Evolutionary conservation across 2,329 filamentous ascomycete genomes (phyloP), one percentile per base, ranked within the genome.

Genomic region (Stagonosporopsis cucurbitacearum): DNA sequence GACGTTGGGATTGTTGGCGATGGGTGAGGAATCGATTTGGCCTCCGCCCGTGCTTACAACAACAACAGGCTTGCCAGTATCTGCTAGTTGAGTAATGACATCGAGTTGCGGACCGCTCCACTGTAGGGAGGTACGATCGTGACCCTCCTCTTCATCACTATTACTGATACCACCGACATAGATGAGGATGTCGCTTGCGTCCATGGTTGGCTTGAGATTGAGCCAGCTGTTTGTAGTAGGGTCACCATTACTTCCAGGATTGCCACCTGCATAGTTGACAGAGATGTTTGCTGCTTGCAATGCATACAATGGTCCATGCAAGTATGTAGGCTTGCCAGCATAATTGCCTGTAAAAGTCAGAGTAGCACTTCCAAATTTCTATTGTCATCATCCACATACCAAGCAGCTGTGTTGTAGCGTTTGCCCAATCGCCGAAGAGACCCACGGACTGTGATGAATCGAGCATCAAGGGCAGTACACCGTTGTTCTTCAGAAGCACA

Each of bases 351-450:
- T 1, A 8, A 11, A 15, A 4, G 22, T 55, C 9, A 50, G 35
- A 30, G 22, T 26, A 12, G 6, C 8, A 20, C 6, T 9, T 15
- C 8, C 15, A 42, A 3, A 42, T 2, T 5, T 9, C 17, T 9
- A 3, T 9, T 13, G n/a, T 1, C 76, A 69, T 87, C 57, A 84
- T 84, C 0, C 12, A 53, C 42, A 2, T 42, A 54, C 86, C 86
- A 44, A 84, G 82, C 76, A 88, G 79, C 59, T 85, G 79, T 3
- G 73, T 75, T 2, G 60, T 65, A 2, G 82, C 81, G 53, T 85
- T 84, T 1, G 82, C 84, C 79, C 84, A 88, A 36, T 79, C 79
- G 0, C 86, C 86, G 42, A 88, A 77, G n/a, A 88, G 71, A 1
- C 84, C 85, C 4, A 88, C 72, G 2, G 71, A 78, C n/a, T 67